phyloP scores from a whole-genome alignment of 2,329 filamentous ascomycete genomes.

The Aspergillus ochraceoroseus region DNA sequence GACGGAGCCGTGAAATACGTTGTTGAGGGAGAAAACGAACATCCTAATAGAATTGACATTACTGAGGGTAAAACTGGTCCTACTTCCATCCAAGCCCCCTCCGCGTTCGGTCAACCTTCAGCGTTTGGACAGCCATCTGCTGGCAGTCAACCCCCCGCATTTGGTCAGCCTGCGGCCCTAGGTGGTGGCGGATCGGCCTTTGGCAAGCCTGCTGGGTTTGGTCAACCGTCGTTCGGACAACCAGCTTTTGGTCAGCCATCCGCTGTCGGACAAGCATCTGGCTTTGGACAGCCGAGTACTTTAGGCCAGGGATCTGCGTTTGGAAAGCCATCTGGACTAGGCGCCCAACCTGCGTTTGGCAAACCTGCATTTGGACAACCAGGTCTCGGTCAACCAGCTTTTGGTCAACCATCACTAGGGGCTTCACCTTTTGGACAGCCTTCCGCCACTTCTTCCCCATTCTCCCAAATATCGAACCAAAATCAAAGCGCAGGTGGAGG shows the following conservation, averaged over 20 bases:
- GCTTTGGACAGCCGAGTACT: slow-evolving; percentile 25
- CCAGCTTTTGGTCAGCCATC: slow-evolving; percentile 24
- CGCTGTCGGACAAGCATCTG: slow-evolving; percentile 19
- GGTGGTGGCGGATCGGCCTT: slow-evolving; percentile 14
- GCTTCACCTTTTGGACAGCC: slow-evolving; percentile 37
- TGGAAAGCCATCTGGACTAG: slow-evolving; percentile 36
- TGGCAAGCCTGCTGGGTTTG: slow-evolving; percentile 27
- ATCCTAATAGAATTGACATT: slow-evolving; percentile 67
- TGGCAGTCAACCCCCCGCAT: slow-evolving; percentile 18
- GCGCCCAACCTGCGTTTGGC: slow-evolving; percentile 26
- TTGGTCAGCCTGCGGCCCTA: slow-evolving; percentile 28
- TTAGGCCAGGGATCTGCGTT: slow-evolving; percentile 37
- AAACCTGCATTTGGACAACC: slow-evolving; percentile 45
- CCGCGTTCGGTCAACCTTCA: slow-evolving; percentile 33
- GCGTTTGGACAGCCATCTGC: slow-evolving; percentile 41
- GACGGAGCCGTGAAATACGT: slow-evolving; percentile 69
- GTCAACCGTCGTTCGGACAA: slow-evolving; percentile 26
- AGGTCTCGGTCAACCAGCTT: slow-evolving; percentile 26
- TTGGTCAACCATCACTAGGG: slow-evolving; percentile 35
- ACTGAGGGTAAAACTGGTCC: slow-evolving; percentile 31
- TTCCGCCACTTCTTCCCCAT: slow-evolving; percentile 34
- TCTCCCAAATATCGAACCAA: slow-evolving; percentile 41
- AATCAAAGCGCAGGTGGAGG: slow-evolving; percentile 27
- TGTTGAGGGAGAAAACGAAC: slow-evolving; percentile 59
- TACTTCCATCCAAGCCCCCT: slow-evolving; percentile 11